A percentile compares a stretch with the other conserved stretches of the same genome.
These are phyloP conservation scores for Neopestalotiopsis clavispora DNA, from an alignment of 2,329 filamentous ascomycete genomes.

Conservation along the genomic window DNA sequence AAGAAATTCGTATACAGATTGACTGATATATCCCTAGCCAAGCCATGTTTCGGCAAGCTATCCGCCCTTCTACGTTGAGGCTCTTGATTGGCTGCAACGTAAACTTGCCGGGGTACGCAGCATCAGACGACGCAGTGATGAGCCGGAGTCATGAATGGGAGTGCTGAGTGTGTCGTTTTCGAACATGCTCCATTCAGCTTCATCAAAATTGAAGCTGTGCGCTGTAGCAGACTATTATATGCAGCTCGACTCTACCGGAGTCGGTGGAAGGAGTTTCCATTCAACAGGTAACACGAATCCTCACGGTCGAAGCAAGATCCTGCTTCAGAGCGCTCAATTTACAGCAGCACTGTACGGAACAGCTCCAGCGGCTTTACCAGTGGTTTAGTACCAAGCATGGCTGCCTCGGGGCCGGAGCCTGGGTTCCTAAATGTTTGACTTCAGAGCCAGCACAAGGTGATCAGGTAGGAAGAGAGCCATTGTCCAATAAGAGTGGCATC, in stretches of 20 bases:
- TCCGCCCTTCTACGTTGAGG: neutral
- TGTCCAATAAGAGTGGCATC: neutral
- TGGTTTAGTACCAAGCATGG: neutral
- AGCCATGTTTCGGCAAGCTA: slow-evolving; percentile 2
- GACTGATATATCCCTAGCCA: neutral
- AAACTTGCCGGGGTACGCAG: neutral
- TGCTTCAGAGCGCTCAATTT: neutral
- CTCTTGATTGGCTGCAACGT: neutral
- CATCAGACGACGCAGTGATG: neutral
- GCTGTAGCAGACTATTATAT: neutral
- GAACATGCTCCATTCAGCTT: neutral
- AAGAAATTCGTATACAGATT: neutral
- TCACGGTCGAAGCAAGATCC: too few relatives aligned
- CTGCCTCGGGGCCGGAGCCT: neutral
- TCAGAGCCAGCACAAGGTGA: neutral
- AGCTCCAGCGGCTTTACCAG: neutral
- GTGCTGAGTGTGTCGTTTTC: neutral
- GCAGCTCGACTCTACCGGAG: neutral
- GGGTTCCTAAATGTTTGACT: neutral
- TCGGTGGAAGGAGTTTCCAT: neutral
- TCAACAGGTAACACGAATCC: neutral
- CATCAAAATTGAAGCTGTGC: neutral
- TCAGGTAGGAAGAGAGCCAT: neutral
- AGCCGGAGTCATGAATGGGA: neutral
- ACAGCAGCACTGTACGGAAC: neutral